A percentile compares a stretch with the other conserved stretches of the same genome.
Evolutionary conservation across 352 stramenopile genomes (phyloP).

Genomic region (Globisporangium nagaii): DNA sequence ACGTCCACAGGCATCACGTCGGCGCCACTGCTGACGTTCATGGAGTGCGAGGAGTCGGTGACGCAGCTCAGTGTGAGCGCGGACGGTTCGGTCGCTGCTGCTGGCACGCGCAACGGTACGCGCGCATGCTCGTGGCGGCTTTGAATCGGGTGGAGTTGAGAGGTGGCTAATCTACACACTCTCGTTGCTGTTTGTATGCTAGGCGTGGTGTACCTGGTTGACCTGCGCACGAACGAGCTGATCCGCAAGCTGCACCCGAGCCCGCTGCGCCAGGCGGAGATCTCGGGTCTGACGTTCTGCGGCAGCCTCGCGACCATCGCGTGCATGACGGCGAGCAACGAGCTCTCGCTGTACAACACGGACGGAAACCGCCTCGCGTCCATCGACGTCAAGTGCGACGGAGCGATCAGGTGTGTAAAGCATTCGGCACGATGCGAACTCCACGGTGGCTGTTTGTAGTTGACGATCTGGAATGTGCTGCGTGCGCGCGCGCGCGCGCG

Average conservation of each 20-base stretch:
- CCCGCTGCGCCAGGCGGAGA: slow-evolving; percentile 45
- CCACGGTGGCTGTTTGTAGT: too few relatives aligned
- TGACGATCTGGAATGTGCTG: too few relatives aligned
- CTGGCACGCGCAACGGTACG: slow-evolving; percentile 59
- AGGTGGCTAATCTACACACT: not conserved
- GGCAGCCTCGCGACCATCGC: slow-evolving; percentile 41
- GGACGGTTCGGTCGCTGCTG: slow-evolving; percentile 53
- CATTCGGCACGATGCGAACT: too few relatives aligned
- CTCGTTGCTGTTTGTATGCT: not conserved
- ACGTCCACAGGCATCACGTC: slow-evolving; percentile 58
- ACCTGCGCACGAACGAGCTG: slow-evolving; percentile 60
- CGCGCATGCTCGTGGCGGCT: not conserved
- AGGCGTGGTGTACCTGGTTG: slow-evolving; percentile 67
- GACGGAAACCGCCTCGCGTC: slow-evolving; percentile 55
- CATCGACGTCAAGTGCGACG: slow-evolving; percentile 56
- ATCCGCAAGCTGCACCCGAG: slow-evolving; percentile 57
- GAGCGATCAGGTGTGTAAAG: slow-evolving; percentile 44
- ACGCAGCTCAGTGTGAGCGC: slow-evolving; percentile 60
- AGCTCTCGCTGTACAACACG: slow-evolving; percentile 59
- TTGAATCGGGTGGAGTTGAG: not conserved
- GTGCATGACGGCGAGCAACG: slow-evolving; percentile 65
- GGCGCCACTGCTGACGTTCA: slow-evolving; percentile 57
- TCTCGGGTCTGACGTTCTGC: slow-evolving; percentile 62
- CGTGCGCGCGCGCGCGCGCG: too few relatives aligned
- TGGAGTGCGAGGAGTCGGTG: slow-evolving; percentile 74